Evolutionary conservation across 2,329 filamentous ascomycete species (phyloP), one percentile per base, ranked within the genome.

Genomic region (Xylaria arbuscula): DNA sequence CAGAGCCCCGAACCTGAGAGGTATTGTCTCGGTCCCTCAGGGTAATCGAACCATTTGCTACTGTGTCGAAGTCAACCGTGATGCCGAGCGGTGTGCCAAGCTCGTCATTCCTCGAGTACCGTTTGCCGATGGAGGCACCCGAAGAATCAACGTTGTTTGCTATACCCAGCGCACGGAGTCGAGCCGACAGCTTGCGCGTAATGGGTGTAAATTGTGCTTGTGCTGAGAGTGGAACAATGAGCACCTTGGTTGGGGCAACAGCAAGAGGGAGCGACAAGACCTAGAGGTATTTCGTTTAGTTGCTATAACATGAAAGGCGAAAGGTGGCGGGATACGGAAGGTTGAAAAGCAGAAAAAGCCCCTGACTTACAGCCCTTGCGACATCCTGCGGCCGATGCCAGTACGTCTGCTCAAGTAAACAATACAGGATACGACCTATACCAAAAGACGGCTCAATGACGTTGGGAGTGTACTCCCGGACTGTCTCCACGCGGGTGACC

Each of bases 381-480:
- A 36, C 60, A 65, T 62, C 57, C 11, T 53, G 32, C 36, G 48
- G 48, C 48, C 62, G 40, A 56, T 55, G 38, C 64, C 56, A 67
- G 13, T 60, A 59, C 2, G 11, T 19, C 34, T 64, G 42, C 38
- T 88, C 85, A 34, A 91, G 83, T 32, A 91, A 82, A 66, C 86
- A 83, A 68, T 91, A 81, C 78, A 90, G 85, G 47, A 88, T 80
- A 67, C 90, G 82, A 73, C 87, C 85, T 68, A 91, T 85, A 73
- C 91, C 89, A 55, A 91, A 89, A 73, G 87, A 92, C 77, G 91
- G 89, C 79, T 91, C 89, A 63, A 91, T 96, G 59, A 97, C 93
- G 78, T 98, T 98, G 68, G 95, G 95, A 0, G 92, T 97, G 83
- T 93, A 98, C 80, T 98, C 94, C 76, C 96, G 88, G 67, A 90